These are phyloP conservation scores for Lentinula boryana DNA, from an alignment of 768 basidiomycete genomes.

Conservation along the genomic window DNA sequence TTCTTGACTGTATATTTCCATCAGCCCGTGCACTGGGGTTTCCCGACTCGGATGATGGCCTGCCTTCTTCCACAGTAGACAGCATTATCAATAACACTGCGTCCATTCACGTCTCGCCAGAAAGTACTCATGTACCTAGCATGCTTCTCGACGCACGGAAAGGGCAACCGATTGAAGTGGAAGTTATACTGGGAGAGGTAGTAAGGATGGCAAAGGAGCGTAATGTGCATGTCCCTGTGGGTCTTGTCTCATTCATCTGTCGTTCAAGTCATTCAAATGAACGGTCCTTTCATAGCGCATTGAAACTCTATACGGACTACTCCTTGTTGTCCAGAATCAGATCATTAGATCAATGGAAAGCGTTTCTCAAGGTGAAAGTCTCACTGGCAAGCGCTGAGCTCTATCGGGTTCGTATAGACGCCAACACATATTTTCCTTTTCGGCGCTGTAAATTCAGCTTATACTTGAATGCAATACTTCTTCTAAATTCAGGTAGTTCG, in stretches of 20 bases:
- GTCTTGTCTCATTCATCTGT: conserved; percentile 13
- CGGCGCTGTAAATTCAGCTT: too few relatives aligned
- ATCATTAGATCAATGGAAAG: conserved; percentile 32
- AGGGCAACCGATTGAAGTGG: conserved; percentile 58
- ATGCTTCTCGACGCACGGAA: conserved; percentile 57
- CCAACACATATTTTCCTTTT: too few relatives aligned
- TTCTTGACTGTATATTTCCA: neutral
- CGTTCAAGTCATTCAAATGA: neutral
- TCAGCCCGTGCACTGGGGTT: conserved; percentile 35
- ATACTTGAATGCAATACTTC: too few relatives aligned
- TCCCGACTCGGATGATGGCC: conserved; percentile 35
- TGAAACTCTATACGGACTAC: conserved; percentile 52
- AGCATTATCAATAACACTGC: conserved; percentile 32
- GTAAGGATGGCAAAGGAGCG: conserved; percentile 43
- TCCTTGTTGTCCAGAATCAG: conserved; percentile 60
- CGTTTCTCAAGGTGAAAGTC: neutral
- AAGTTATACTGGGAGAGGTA: conserved; percentile 59
- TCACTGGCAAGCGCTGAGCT: too few relatives aligned
- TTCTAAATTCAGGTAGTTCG: too few relatives aligned
- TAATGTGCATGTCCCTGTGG: conserved; percentile 44
- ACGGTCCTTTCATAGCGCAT: conserved; percentile 35
- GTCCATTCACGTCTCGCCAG: conserved; percentile 31
- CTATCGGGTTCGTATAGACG: too few relatives aligned
- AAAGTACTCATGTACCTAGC: conserved; percentile 46
- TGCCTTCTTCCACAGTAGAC: conserved; percentile 38